Percentiles rank a stretch among this genome's conserved stretches.
These are phyloP conservation scores for Takakia lepidozioides DNA, from an alignment of 225 moss, liverwort and hornwort species.

Conservation along the genomic window DNA sequence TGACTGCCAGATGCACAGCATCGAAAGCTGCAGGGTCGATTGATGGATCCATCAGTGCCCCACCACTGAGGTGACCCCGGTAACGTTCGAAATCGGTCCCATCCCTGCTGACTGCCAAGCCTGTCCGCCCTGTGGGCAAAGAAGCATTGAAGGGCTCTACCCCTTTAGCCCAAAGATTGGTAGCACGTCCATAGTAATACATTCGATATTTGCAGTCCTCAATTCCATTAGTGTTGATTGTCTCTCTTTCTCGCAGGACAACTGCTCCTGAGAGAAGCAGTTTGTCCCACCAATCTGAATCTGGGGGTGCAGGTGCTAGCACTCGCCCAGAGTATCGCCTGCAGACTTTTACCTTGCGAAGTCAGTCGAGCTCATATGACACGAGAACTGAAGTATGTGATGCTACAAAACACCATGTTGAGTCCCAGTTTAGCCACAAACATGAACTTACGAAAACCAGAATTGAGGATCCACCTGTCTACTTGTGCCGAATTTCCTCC, in stretches of 20 bases:
- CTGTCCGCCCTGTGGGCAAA: slow-evolving; percentile 44
- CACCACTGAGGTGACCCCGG: slow-evolving; percentile 35
- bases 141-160: slow-evolving; percentile 38
- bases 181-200: slow-evolving; percentile 56
- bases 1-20: slow-evolving; percentile 55
- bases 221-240: background rate
- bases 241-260: slow-evolving; percentile 20
- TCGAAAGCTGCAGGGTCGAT: slow-evolving; percentile 36
- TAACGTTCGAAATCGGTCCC: slow-evolving; percentile 39
- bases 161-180: slow-evolving; percentile 39
- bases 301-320: slow-evolving; percentile 29
- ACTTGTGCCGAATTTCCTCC: too few relatives aligned
- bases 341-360: background rate
- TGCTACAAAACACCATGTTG: too few relatives aligned
- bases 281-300: slow-evolving; percentile 55
- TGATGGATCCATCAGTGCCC: slow-evolving; percentile 61
- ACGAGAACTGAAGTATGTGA: too few relatives aligned
- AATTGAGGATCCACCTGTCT: too few relatives aligned
- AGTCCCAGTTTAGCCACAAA: too few relatives aligned
- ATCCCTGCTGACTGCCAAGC: slow-evolving; percentile 43
- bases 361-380: too few relatives aligned
- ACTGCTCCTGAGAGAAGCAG: slow-evolving; percentile 37
- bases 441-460: too few relatives aligned
- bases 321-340: slow-evolving; percentile 37
- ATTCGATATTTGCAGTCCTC: slow-evolving; percentile 29